Evolutionary conservation across 2,329 filamentous ascomycete genomes (phyloP).

Genomic region (Hymenotorrendiella dingleyae): DNA sequence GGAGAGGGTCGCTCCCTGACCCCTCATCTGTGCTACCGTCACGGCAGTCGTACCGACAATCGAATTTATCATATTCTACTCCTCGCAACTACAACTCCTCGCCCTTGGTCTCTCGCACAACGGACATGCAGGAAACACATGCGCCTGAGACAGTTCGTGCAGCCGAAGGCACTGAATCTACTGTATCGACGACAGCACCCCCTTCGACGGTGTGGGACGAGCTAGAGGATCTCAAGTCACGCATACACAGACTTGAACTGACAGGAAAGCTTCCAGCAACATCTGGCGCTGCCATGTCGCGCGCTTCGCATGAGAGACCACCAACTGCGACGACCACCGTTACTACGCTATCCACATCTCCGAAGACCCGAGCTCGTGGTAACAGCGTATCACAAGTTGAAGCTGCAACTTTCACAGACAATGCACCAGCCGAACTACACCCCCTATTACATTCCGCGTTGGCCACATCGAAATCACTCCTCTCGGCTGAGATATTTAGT

Average conservation of each 20-base stretch:
- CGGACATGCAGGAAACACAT: slow-evolving; percentile 36
- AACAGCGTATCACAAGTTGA: slow-evolving; percentile 42
- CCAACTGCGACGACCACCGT: slow-evolving; percentile 85
- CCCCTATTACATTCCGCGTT: slow-evolving; percentile 77
- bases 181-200: slow-evolving; percentile 77
- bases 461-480: slow-evolving; percentile 64
- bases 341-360: slow-evolving; percentile 86
- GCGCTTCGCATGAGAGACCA: slow-evolving; percentile 63
- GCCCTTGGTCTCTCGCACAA: slow-evolving; percentile 46
- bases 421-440: slow-evolving; percentile 53
- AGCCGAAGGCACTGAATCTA: slow-evolving; percentile 74
- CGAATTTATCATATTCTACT: slow-evolving; percentile 29
- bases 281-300: slow-evolving; percentile 70
- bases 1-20: slow-evolving; percentile 24
- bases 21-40: slow-evolving; percentile 14
- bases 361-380: slow-evolving; percentile 58
- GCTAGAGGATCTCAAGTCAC: slow-evolving; percentile 87
- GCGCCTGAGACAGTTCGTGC: slow-evolving; percentile 39
- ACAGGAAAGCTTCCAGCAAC: slow-evolving; percentile 82
- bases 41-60: slow-evolving; percentile 28
- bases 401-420: slow-evolving; percentile 36
- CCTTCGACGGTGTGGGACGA: slow-evolving; percentile 98
- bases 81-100: slow-evolving; percentile 45
- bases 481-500: slow-evolving; percentile 67
- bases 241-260: slow-evolving; percentile 83